Evolutionary conservation across 306 rosid genomes (phyloP), one percentile per base, ranked within the genome.

Genomic region (Pterocarpus santalinus): DNA sequence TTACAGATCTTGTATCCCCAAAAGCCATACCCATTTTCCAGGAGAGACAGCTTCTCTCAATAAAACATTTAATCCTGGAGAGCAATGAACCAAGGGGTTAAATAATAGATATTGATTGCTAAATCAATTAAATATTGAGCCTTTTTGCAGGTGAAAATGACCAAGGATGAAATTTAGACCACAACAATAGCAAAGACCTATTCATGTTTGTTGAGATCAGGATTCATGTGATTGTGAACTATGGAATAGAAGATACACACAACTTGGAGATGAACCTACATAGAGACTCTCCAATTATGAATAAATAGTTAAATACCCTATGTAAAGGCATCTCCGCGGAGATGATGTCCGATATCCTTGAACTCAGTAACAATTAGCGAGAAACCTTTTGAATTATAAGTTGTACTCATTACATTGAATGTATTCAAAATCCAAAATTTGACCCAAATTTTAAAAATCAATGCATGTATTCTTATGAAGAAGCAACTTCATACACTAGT

Each of bases 1-100:
- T 87, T 28, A 77, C 71, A 39, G 89, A 88, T 85, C 86, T 89
- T 69, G 97, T 83, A 38, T 84, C 86, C 61, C 62, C 80, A 61
- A 72, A 87, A 63, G 69, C 90, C 94, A 90, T 92, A 22, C 32
- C 53, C 78, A 75, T 56, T 64, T 77, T 81, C 52, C 76, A 4
- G 58, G 47, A 83, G 72, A 47, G 33, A 65, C 55, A 49, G 68
- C 84, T 34, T 52, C 65, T 65, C 65, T 79, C 78, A 78, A 67
- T 53, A n/a, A 75, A 72, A 46, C 56, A 52, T 22, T 52, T n/a
- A 15, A 46, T 73, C 16, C 77, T 73, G 70, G 5, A 51, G 65
- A 73, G 63, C 58, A 67, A 67, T 66, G 46, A 74, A 44, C 5
- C 57, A 32, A 57, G 17, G 64, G 55, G 12, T 78, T 28, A 49